These are phyloP conservation scores for Parastagonospora avenae DNA, from an alignment of 2,329 filamentous ascomycete genomes.

Conservation along the genomic window DNA sequence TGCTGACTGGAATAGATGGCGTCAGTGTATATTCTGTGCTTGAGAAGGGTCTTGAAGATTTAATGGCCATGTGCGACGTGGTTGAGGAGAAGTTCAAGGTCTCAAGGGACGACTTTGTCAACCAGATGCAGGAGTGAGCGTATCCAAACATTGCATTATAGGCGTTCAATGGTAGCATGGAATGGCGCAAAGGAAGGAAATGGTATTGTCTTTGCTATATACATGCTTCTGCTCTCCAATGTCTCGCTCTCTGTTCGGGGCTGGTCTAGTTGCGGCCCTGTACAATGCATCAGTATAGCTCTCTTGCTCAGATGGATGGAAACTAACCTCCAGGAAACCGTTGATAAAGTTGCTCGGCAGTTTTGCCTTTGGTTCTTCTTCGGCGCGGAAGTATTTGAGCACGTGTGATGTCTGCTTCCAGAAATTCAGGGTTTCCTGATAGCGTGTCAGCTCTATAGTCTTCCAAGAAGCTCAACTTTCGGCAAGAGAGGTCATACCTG, in stretches of 20 bases:
- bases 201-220: slow-evolving; percentile 45
- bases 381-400: slow-evolving; percentile 93
- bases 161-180: slow-evolving; percentile 36
- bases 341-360: slow-evolving; percentile 90
- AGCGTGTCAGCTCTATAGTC: slow-evolving; percentile 1
- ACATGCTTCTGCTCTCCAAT: slow-evolving; percentile 27
- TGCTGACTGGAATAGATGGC: slow-evolving; percentile 60
- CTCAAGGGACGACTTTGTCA: slow-evolving; percentile 67
- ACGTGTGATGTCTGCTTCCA: slow-evolving; percentile 98
- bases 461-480: not conserved
- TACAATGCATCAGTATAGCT: slow-evolving; percentile 10
- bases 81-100: slow-evolving; percentile 86
- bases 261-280: slow-evolving; percentile 46
- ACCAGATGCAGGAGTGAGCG: slow-evolving; percentile 34
- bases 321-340: slow-evolving; percentile 87
- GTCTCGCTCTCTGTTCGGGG: not conserved
- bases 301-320: not conserved
- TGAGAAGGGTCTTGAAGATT: slow-evolving; percentile 85
- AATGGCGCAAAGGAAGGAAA: slow-evolving; percentile 38
- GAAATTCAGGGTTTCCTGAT: slow-evolving; percentile 95
- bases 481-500: slow-evolving; percentile 65
- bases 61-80: slow-evolving; percentile 91
- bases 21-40: slow-evolving; percentile 83
- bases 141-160: slow-evolving; percentile 28
- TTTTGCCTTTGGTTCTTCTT: slow-evolving; percentile 76